phyloP scores from a whole-genome alignment of 2,329 filamentous ascomycete genomes.

The Thelonectria olida region DNA sequence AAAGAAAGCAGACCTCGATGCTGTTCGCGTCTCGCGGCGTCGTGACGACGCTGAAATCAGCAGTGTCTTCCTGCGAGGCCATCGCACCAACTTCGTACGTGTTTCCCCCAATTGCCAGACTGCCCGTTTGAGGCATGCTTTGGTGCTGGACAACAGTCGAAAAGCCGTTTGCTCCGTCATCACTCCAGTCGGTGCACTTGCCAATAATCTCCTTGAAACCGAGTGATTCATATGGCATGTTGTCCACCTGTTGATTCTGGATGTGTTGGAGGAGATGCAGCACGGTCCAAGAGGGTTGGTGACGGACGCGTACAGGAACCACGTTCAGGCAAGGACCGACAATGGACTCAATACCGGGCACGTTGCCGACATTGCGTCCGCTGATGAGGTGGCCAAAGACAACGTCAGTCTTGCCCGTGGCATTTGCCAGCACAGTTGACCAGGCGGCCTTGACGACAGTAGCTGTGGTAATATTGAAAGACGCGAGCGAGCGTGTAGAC shows the following conservation, averaged over 20 bases:
- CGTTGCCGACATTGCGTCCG: slow-evolving; percentile 16
- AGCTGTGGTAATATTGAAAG: slow-evolving; percentile 40
- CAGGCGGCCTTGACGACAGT: slow-evolving; percentile 57
- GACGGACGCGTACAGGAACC: slow-evolving; percentile 23
- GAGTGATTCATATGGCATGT: slow-evolving; percentile 36
- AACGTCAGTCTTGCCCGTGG: slow-evolving; percentile 43
- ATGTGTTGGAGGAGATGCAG: slow-evolving; percentile 49
- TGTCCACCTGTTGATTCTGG: slow-evolving; percentile 51
- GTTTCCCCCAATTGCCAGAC: slow-evolving; percentile 24
- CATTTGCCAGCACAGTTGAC: slow-evolving; percentile 49
- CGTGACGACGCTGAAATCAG: slow-evolving; percentile 36
- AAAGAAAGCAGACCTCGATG: slow-evolving; percentile 33
- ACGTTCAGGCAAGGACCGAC: slow-evolving; percentile 30
- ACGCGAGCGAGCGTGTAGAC: slow-evolving; percentile 20
- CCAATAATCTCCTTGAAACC: slow-evolving; percentile 37
- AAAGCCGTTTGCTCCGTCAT: slow-evolving; percentile 27
- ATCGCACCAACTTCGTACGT: slow-evolving; percentile 31
- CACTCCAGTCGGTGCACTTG: slow-evolving; percentile 35
- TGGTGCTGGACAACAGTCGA: slow-evolving; percentile 39
- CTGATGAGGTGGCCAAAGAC: slow-evolving; percentile 31
- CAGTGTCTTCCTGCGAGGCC: slow-evolving; percentile 29
- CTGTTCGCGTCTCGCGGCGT: slow-evolving; percentile 23
- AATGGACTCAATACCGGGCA: slow-evolving; percentile 23
- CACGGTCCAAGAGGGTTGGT: slow-evolving; percentile 39
- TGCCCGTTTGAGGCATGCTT: slow-evolving; percentile 29